Conservation (phyloP, 768 basidiomycete species). For the Mrakia gelida region DNA sequence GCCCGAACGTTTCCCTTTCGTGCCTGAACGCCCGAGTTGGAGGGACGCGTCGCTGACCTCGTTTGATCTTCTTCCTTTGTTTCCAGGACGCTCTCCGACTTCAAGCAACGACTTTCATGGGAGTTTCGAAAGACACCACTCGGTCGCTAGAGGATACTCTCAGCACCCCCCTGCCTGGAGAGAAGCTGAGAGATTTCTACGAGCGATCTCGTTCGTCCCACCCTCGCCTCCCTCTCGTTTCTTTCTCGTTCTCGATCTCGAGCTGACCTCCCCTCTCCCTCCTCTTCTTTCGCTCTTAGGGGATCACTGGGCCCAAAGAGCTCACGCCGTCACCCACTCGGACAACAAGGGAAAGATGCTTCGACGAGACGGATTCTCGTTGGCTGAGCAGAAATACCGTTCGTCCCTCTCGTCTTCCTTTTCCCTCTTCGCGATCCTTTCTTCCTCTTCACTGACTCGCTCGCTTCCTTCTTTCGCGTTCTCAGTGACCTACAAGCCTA, state of each 20-base stretch:
- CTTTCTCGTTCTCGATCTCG: background rate
- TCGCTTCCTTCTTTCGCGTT: background rate
- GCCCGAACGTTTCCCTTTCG: no score
- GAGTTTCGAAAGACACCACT: constrained; percentile 50
- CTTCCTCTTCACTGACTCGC: background rate
- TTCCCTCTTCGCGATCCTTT: background rate
- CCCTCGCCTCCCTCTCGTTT: background rate
- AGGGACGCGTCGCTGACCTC: background rate
- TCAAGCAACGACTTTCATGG: constrained; percentile 57
- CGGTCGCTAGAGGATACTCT: constrained; percentile 65
- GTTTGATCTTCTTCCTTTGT: background rate
- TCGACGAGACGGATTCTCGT: constrained; percentile 67
- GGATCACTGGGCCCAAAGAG: constrained; percentile 75
- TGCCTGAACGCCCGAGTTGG: background rate
- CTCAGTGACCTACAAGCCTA: constrained; percentile 72
- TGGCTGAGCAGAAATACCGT: constrained; percentile 73
- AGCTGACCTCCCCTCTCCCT: background rate
- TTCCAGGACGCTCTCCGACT: constrained; percentile 47
- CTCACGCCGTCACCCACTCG: constrained; percentile 49
- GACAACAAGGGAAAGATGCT: constrained; percentile 73
- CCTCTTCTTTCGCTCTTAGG: constrained; percentile 46
- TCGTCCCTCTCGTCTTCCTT: constrained; percentile 37
- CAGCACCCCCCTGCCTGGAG: constrained; percentile 77
- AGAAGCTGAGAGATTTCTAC: constrained; percentile 77
- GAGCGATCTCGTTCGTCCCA: constrained; percentile 63